Base-by-base conservation (phyloP, 352 stramenopile species). In the Globisporangium polare region DNA sequence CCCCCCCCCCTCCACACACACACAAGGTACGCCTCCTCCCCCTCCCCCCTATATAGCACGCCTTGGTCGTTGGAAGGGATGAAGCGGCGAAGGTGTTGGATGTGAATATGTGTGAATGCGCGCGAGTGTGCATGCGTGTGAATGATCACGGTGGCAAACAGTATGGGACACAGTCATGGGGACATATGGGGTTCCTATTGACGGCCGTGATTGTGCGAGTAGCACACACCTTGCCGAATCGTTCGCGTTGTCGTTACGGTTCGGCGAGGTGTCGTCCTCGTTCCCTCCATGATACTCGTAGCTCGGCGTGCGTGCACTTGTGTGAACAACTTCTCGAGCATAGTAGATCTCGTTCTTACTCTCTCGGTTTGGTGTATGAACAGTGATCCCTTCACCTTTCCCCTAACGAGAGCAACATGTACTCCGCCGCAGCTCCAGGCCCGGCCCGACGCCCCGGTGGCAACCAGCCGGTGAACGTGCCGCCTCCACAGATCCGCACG, bases 351-450 rank as follows among this genome's bases (percentile, higher is more conserved):
- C 9, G 33, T 39, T 39, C 45, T 51, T 31, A 51, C 45, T 31
- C 5, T 53, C 6, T 37, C 22, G 24, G 6, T 53, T 15, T 53
- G 26, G 2, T 31, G 10, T 9, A 18, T 62, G 15, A 62, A 62
- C 31, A 53, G 57, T 68, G 45, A 60, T 43, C 15, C 42, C 18
- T 24, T 17, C 6, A 37, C 47, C 24, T 37, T 15, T 50, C 15
- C 22, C 37, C 3, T 18, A n/a, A 45, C 33, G 31, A 35, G 12
- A 49, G 43, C 27, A 39, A 43, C n/a, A 92, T 92, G 83, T 92
- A 92, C 66, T 87, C 78, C 37, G 83, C 78, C 45, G 83, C 77
- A 52, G 82, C 75, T 22, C 80, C 83, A 26, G 82, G 80, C 20
- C 78, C 78, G 13, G 68, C 77, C 26, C 77, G 80, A 50, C 78